A percentile compares a stretch with the other conserved stretches of the same genome.
These are phyloP conservation scores for Anastatica hierochuntica DNA, from an alignment of 345 rosid genomes.

Conservation along the genomic window DNA sequence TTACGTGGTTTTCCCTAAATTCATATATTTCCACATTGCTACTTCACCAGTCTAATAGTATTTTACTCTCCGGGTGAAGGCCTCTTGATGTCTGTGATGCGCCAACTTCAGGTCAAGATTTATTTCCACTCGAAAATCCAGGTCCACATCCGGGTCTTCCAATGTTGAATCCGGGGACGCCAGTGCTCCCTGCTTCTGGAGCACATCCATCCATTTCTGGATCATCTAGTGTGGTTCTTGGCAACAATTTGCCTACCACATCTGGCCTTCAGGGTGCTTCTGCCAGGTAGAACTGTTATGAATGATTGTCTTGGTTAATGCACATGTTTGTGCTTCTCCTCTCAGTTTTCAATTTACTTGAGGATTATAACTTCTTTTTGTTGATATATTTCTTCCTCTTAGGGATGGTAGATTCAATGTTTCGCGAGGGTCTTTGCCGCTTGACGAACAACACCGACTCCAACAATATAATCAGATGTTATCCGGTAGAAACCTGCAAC, in stretches of 20 bases:
- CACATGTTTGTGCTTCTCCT: neutral
- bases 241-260: constrained; percentile 44
- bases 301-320: neutral
- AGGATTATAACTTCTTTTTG: neutral
- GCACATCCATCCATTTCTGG: constrained; percentile 42
- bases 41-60: constrained; percentile 12
- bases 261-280: constrained; percentile 47
- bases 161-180: constrained; percentile 47
- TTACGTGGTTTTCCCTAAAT: constrained; percentile 8
- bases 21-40: neutral
- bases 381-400: constrained; percentile 1
- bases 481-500: constrained; percentile 57
- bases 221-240: constrained; percentile 42
- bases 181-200: constrained; percentile 47
- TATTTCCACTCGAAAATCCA: constrained; percentile 43
- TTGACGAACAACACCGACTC: constrained; percentile 65
- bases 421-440: constrained; percentile 58
- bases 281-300: constrained; percentile 4
- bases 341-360: neutral
- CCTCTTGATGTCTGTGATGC: constrained; percentile 85
- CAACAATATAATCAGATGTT: constrained; percentile 59
- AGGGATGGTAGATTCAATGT: constrained; percentile 61
- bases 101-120: constrained; percentile 47
- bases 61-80: constrained; percentile 44
- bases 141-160: constrained; percentile 24